These are phyloP conservation scores for Mayamaea pseudoterrestris DNA, from an alignment of 108 stramenopile genomes.

Conservation along the genomic window DNA sequence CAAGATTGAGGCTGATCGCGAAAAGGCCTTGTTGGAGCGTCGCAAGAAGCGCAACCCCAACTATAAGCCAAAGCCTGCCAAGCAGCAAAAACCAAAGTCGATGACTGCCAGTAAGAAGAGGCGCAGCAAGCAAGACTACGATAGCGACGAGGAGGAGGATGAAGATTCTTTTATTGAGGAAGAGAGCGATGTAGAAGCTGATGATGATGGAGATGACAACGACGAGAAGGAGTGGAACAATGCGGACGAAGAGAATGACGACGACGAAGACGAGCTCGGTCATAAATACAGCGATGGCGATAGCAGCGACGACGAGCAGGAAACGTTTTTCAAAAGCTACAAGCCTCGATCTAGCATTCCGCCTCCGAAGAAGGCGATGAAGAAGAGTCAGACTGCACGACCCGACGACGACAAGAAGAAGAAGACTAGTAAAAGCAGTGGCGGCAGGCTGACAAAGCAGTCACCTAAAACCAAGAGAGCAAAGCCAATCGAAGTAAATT, in stretches of 20 bases:
- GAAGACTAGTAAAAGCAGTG: neutral
- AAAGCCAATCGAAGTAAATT: neutral
- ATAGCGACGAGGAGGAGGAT: constrained; percentile 6
- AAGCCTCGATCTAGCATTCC: too few relatives aligned
- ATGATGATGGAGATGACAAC: constrained; percentile 9
- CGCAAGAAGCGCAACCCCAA: constrained; percentile 2
- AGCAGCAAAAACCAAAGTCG: constrained; percentile 3
- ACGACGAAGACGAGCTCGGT: constrained; percentile 3
- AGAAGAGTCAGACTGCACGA: neutral
- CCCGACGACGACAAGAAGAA: constrained; percentile 1
- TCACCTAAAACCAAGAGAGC: constrained; percentile 2
- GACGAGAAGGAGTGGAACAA: too few relatives aligned
- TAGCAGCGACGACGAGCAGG: too few relatives aligned
- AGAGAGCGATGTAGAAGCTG: constrained; percentile 15
- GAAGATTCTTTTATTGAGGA: constrained; percentile 11
- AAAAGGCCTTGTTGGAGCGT: constrained; percentile 11
- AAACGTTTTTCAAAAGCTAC: too few relatives aligned
- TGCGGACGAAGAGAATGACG: constrained; percentile 9
- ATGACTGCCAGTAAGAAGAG: constrained; percentile 4
- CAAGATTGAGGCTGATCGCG: constrained; percentile 20
- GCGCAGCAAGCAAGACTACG: constrained; percentile 1
- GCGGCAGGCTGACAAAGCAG: neutral
- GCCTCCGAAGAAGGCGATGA: constrained; percentile 4
- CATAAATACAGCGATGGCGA: neutral
- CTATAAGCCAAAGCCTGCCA: constrained; percentile 11